These are phyloP conservation scores for Beauveria australis DNA, from an alignment of 2,329 filamentous ascomycete genomes.

Conservation along the genomic window DNA sequence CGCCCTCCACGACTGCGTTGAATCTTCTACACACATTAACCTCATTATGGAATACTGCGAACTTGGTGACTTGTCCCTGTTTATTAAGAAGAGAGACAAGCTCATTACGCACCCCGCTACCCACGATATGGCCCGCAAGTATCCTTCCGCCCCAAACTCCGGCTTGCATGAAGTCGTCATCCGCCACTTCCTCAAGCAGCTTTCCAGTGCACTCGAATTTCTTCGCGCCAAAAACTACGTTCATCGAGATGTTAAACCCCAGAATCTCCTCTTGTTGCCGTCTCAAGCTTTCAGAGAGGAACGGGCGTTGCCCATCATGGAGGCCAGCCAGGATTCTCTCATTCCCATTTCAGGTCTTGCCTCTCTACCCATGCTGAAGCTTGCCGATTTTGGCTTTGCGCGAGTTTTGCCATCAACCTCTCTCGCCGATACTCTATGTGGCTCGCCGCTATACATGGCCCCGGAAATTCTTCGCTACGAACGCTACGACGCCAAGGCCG, in stretches of 20 bases:
- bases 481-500: slow-evolving; percentile 93
- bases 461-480: slow-evolving; percentile 96
- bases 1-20: slow-evolving; percentile 87
- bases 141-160: slow-evolving; percentile 72
- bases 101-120: slow-evolving; percentile 73
- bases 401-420: slow-evolving; percentile 84
- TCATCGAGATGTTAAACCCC: slow-evolving; percentile 94
- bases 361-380: slow-evolving; percentile 90
- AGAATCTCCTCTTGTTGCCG: slow-evolving; percentile 87
- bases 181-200: slow-evolving; percentile 91
- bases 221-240: slow-evolving; percentile 79
- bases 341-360: slow-evolving; percentile 72
- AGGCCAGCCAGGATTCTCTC: slow-evolving; percentile 69
- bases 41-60: slow-evolving; percentile 98
- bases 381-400: slow-evolving; percentile 98
- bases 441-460: slow-evolving; percentile 96
- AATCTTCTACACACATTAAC: slow-evolving; percentile 82
- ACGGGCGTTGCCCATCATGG: slow-evolving; percentile 52
- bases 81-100: slow-evolving; percentile 89
- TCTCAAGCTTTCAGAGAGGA: slow-evolving; percentile 62
- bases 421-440: slow-evolving; percentile 90
- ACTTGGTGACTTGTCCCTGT: slow-evolving; percentile 84
- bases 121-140: slow-evolving; percentile 84
- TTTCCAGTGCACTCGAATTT: slow-evolving; percentile 85
- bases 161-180: slow-evolving; percentile 96